These are phyloP conservation scores for Aspergillus nomiae DNA, from an alignment of 2,329 filamentous ascomycete genomes.

Conservation along the genomic window DNA sequence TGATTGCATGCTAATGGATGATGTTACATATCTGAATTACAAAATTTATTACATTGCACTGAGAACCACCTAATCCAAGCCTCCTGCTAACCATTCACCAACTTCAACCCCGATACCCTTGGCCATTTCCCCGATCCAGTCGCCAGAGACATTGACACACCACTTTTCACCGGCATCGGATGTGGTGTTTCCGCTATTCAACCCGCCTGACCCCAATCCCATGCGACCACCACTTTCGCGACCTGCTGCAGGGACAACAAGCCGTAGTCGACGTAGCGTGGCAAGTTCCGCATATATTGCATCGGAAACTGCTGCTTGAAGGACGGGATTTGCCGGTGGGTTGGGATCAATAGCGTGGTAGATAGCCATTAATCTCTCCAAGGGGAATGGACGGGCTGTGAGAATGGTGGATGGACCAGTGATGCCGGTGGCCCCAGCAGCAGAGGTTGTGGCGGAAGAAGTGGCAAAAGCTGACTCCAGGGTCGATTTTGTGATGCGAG, in stretches of 20 bases:
- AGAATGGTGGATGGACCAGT: constrained; percentile 43
- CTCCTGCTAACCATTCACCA: constrained; percentile 47
- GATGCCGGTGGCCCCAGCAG: constrained; percentile 31
- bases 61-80: constrained; percentile 32
- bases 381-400: constrained; percentile 45
- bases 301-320: constrained; percentile 43
- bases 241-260: constrained; percentile 47
- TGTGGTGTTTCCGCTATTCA: constrained; percentile 36
- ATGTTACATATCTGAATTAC: background rate
- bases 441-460: constrained; percentile 39
- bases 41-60: background rate
- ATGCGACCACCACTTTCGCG: constrained; percentile 31
- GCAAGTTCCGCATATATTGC: constrained; percentile 49
- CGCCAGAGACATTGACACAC: constrained; percentile 50
- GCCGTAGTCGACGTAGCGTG: constrained; percentile 48
- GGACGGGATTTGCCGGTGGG: constrained; percentile 42
- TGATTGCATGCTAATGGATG: background rate
- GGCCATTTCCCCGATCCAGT: constrained; percentile 49
- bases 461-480: constrained; percentile 43
- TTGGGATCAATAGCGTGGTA: constrained; percentile 51
- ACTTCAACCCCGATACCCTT: constrained; percentile 49
- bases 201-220: constrained; percentile 26
- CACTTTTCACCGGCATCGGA: constrained; percentile 49
- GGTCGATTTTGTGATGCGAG: constrained; percentile 44
- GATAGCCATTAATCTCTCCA: constrained; percentile 51